phyloP scores from a whole-genome alignment of 2,329 filamentous ascomycete genomes.

The Colletotrichum acutatum region DNA sequence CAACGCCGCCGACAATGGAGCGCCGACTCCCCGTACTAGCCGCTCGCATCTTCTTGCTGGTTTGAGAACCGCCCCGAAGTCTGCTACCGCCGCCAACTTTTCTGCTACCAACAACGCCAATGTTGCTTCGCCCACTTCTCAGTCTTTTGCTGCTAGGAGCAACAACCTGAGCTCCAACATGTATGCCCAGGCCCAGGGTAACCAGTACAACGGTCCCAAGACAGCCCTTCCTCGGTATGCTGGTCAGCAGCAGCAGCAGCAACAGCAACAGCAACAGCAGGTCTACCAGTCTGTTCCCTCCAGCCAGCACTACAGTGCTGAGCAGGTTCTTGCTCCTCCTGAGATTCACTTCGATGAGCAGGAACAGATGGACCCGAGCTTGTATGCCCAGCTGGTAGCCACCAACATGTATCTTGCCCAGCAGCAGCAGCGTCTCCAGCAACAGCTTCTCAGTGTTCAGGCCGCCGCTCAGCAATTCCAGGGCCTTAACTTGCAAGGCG shows the following conservation, averaged over 20 bases:
- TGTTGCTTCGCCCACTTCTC: constrained; percentile 54
- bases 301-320: constrained; percentile 70
- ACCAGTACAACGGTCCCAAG: constrained; percentile 63
- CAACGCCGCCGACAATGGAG: constrained; percentile 73
- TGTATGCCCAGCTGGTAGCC: constrained; percentile 89
- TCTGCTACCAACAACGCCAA: constrained; percentile 64
- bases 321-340: constrained; percentile 89
- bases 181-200: constrained; percentile 57
- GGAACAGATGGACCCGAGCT: constrained; percentile 82
- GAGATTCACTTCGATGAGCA: constrained; percentile 79
- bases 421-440: constrained; percentile 94
- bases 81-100: constrained; percentile 76
- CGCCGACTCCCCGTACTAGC: constrained; percentile 89
- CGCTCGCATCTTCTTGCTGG: constrained; percentile 94
- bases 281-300: constrained; percentile 40
- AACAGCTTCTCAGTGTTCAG: constrained; percentile 88
- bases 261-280: constrained; percentile 46
- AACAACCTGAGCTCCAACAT: constrained; percentile 57
- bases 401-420: constrained; percentile 94
- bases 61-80: constrained; percentile 93
- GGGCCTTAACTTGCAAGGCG: constrained; percentile 74
- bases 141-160: constrained; percentile 50
- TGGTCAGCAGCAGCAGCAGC: constrained; percentile 46
- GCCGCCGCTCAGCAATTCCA: constrained; percentile 86
- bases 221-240: constrained; percentile 65